Conservation (phyloP, 2,329 filamentous ascomycete genomes). For the Cladosporium sp. region DNA sequence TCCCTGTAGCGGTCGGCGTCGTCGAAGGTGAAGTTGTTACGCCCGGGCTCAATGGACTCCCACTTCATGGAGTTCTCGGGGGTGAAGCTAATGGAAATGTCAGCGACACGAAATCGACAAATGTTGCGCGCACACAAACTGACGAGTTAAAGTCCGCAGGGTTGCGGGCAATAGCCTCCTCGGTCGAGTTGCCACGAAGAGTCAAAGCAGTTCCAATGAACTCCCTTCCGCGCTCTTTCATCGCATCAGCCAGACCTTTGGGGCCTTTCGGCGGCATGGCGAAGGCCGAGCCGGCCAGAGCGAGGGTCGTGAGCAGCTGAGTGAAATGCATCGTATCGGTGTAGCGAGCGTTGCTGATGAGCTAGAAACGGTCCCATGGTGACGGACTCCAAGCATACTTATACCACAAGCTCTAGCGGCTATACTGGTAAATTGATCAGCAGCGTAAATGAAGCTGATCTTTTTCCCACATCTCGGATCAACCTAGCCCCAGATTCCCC, state of each 20-base stretch:
- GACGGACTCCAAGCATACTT: not conserved
- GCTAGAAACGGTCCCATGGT: not conserved
- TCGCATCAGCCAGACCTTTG: constrained; percentile 14
- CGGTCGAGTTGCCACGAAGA: constrained; percentile 25
- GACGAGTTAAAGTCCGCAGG: constrained; percentile 15
- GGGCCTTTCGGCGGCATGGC: not conserved
- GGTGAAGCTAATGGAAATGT: constrained; percentile 24
- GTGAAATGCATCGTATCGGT: constrained; percentile 9
- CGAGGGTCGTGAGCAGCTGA: constrained; percentile 1
- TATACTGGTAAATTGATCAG: constrained; percentile 8
- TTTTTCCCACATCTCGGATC: constrained; percentile 8
- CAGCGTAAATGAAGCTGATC: constrained; percentile 1
- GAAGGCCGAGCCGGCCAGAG: constrained; percentile 5
- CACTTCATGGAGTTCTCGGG: constrained; percentile 37
- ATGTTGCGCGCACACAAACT: constrained; percentile 12
- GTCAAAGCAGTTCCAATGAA: constrained; percentile 34
- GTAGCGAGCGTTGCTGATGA: not conserved
- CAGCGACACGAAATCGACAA: not conserved
- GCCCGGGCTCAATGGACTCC: constrained; percentile 33
- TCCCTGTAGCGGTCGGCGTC: constrained; percentile 31
- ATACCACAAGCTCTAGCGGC: constrained; percentile 1
- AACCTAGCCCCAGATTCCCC: constrained; percentile 7
- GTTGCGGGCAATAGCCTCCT: constrained; percentile 21
- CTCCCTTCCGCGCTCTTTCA: constrained; percentile 21
- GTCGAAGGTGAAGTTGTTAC: constrained; percentile 30